phyloP scores from a whole-genome alignment of 2,329 filamentous ascomycete genomes.

The Paraphoma chrysanthemicola region DNA sequence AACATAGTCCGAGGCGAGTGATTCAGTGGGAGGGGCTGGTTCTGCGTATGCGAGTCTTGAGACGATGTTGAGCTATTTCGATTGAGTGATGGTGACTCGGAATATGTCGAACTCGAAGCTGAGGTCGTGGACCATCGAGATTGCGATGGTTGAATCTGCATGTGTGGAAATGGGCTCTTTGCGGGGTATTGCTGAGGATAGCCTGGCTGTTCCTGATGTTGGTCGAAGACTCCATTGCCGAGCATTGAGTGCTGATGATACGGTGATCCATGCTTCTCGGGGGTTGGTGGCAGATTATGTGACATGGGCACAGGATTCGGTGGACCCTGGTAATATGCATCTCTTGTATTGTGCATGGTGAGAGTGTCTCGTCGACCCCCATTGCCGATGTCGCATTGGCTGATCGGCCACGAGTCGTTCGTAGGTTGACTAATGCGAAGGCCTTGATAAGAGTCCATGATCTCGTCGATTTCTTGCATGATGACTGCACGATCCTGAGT shows the following conservation, averaged over 20 bases:
- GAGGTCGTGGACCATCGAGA: constrained; percentile 34
- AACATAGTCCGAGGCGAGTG: constrained; percentile 5
- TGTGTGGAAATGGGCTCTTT: constrained; percentile 13
- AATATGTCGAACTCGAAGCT: constrained; percentile 33
- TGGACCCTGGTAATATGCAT: constrained; percentile 8
- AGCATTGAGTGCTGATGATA: constrained; percentile 19
- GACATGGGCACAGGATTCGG: constrained; percentile 18
- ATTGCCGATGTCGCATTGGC: constrained; percentile 5
- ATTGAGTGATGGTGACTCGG: constrained; percentile 33
- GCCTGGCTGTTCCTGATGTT: constrained; percentile 9
- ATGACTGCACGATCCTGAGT: constrained; percentile 27
- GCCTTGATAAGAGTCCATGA: constrained; percentile 40
- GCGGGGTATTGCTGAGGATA: constrained; percentile 12
- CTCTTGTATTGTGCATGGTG: constrained; percentile 22
- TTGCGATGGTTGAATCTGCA: constrained; percentile 8
- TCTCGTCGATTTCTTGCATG: constrained; percentile 44
- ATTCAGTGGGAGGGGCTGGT: not conserved
- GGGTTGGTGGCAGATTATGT: constrained; percentile 18
- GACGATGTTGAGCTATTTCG: constrained; percentile 36
- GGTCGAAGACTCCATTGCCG: constrained; percentile 23
- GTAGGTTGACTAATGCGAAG: constrained; percentile 11
- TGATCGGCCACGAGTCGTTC: constrained; percentile 4
- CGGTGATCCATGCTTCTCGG: constrained; percentile 12
- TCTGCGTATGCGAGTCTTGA: constrained; percentile 21
- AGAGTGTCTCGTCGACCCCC: constrained; percentile 27